Conservation (phyloP, 768 basidiomycete genomes). For the Boletus pseudo-olivaceus region DNA sequence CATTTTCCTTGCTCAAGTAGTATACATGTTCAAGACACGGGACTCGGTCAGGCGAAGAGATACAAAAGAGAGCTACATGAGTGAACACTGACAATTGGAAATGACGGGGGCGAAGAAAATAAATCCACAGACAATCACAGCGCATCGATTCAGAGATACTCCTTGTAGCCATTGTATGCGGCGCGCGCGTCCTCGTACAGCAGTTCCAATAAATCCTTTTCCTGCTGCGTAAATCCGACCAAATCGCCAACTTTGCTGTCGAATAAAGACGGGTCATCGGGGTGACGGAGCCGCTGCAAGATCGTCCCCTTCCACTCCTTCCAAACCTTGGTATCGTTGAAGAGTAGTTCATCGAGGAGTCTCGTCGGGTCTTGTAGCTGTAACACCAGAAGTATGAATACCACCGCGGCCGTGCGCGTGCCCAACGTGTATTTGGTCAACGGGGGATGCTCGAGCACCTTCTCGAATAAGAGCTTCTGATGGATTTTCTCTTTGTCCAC, state of each 20-base stretch:
- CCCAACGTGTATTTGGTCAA: not conserved
- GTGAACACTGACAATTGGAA: no score
- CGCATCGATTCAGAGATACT: not conserved
- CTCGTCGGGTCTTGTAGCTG: not conserved
- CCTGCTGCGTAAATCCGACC: not conserved
- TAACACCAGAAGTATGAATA: not conserved
- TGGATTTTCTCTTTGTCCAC: not conserved
- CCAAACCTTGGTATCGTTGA: not conserved
- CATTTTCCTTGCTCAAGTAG: no score
- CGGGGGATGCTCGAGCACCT: not conserved
- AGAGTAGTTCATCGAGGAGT: not conserved
- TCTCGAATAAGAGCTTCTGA: not conserved
- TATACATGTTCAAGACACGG: no score
- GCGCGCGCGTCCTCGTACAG: not conserved
- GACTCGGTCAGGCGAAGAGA: no score
- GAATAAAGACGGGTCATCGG: not conserved
- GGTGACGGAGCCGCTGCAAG: not conserved
- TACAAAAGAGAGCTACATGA: not conserved
- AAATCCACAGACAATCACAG: not conserved
- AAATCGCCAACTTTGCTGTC: not conserved
- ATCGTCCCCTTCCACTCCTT: not conserved
- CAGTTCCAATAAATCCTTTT: not conserved
- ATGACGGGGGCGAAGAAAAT: not conserved
- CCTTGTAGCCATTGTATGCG: not conserved
- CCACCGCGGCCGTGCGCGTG: not conserved